Evolutionary conservation across 805 yeast species (phyloP), one percentile per base, ranked within the genome.

Genomic region (Saccharomycopsis sp.): DNA sequence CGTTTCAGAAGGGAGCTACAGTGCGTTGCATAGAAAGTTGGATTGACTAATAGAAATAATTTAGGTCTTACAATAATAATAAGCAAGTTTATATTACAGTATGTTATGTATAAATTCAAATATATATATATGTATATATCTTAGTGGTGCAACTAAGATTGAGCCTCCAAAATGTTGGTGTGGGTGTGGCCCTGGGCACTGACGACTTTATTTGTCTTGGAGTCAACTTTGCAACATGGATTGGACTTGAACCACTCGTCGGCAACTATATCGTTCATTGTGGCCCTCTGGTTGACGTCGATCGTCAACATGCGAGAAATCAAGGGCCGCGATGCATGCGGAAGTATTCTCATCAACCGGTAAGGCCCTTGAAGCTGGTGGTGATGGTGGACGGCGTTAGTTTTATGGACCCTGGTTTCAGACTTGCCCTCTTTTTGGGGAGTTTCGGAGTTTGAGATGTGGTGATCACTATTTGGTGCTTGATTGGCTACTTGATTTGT

Each of bases 261-360:
- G 18, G 63, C 60, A 45, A 77, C 62, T 7, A 83, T 71, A 23
- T 80, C 87, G 22, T 70, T 71, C 54, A 83, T 60, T 1, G 82
- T 71, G 1, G 87, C 84, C 53, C 94, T 69, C 43, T 68, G 63
- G 1, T 44, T 42, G 8, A 81, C 77, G 49, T 81, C 84, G 12
- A 80, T 64, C 38, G 67, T 67, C 20, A 83, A 60, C 77, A 83
- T 80, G 44, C 62, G 67, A 18, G 81, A 77, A 22, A 83, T 65
- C 8, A 83, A 64, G 9, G 89, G 92, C 58, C 94, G 70, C 12
- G 92, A 65, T 5, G 89, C 87, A 57, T 83, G 94, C 4, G 94
- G 94, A 27, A 83, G 61, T 38, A 83, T 62, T 60, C 94, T 72
- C 79, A 83, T 74, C 49, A 83, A 63, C 55, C 94, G 67, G 60